A percentile compares a stretch with the other conserved stretches of the same genome.
Conservation (phyloP, 768 basidiomycete species). For the Daedaleopsis sinensis region DNA sequence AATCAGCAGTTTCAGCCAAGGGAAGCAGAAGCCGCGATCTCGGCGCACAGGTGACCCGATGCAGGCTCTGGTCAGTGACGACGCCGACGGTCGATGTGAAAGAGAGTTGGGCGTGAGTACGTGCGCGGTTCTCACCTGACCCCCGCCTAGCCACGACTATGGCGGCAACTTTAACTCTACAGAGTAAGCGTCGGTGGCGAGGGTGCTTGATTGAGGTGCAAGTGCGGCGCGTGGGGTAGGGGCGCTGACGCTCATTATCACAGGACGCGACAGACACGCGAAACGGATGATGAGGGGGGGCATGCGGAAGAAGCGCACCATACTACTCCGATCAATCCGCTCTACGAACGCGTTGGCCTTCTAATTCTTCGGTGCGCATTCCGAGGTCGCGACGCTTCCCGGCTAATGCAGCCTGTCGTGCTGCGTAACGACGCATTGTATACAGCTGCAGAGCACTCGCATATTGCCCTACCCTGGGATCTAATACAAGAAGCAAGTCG, state of each 20-base stretch:
- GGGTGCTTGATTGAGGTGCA: too few species aligned
- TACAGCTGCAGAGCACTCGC: slow-evolving; percentile 1
- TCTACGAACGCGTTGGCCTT: neutral
- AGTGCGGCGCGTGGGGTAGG: neutral
- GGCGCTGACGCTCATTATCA: neutral
- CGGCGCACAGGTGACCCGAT: neutral
- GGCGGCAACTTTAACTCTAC: too few species aligned
- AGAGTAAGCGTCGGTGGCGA: too few species aligned
- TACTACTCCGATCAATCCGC: neutral
- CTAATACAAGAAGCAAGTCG: slow-evolving; percentile 16
- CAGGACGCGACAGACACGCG: neutral
- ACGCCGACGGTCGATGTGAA: neutral
- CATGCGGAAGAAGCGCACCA: neutral
- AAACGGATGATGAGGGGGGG: neutral
- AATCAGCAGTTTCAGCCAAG: neutral
- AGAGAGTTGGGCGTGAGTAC: neutral
- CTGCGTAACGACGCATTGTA: neutral
- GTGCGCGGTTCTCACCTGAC: neutral
- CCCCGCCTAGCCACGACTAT: too few species aligned
- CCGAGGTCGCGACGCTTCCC: neutral
- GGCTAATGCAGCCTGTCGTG: too few species aligned
- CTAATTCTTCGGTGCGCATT: neutral
- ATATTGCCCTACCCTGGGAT: slow-evolving; percentile 6
- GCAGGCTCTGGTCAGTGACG: neutral
- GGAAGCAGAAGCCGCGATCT: neutral